Base-by-base conservation (phyloP, 768 basidiomycete species). In the Hortiboletus flavorubellus region DNA sequence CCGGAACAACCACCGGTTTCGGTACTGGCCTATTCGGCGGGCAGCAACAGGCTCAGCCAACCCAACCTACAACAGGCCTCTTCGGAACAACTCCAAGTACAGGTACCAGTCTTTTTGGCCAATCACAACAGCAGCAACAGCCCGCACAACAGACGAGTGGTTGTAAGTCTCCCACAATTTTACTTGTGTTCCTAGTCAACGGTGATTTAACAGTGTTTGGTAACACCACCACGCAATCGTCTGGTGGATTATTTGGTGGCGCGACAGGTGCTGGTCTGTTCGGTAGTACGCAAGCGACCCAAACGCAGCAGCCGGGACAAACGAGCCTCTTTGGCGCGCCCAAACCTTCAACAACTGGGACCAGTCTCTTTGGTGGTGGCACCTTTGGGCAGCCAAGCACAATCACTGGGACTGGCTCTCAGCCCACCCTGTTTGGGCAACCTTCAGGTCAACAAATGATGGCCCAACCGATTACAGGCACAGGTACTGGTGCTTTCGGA, bases 301-400 rank as follows among this genome's bases (percentile, higher is more conserved):
- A 72, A 55, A 64, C 62, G 23, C 77, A 75, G 56, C 77, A 80
- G n/a, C 59, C 58, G 10, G 57, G 58, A 33, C 73, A 70, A 53
- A 60, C 59, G 60, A 67, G 49, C 59, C 69, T 66, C 14, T 71
- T 71, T 33, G 63, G 65, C 33, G 51, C 66, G 4, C 52, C 58
- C 16, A 78, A 74, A 56, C 61, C 73, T 45, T 51, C 72, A 26
- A 58, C 71, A 4, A 58, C 69, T 6, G 72, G 70, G 12, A 67
- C 65, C 5, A 68, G 72, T 53, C 58, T 82, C 26, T 84, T 85
- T n/a, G 80, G 82, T 23, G 80, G 82, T 59, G 72, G 72, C n/a
- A 64, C 69, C 9, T 76, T 81, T 34, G 78, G 78, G 29, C 80
- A 82, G 58, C 65, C 74, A 45, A 59, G 58, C 52, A 64, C 72